phyloP scores from a whole-genome alignment of 805 yeast genomes.

The Blastobotrys attinorum region DNA sequence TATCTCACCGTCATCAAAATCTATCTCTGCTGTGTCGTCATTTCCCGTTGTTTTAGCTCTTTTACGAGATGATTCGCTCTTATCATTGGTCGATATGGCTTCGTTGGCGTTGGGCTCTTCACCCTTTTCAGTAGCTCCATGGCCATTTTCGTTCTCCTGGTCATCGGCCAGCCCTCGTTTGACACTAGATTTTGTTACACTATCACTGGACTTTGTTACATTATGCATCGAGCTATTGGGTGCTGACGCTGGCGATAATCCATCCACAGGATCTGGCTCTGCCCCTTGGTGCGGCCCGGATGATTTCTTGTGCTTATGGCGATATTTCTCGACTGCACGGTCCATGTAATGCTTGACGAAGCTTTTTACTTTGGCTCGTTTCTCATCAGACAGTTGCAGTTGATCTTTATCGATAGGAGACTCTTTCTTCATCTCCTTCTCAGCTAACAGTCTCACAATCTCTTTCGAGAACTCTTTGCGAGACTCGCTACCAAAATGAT shows the following conservation, averaged over 20 bases:
- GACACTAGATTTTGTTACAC: background rate
- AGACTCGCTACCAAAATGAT: too few relatives aligned
- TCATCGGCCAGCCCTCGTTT: background rate
- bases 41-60: background rate
- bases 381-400: constrained; percentile 47
- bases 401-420: background rate
- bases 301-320: too few relatives aligned
- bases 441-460: constrained; percentile 55
- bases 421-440: constrained; percentile 51
- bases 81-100: background rate
- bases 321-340: constrained; percentile 13
- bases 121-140: background rate
- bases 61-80: background rate
- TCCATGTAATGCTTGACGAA: constrained; percentile 38
- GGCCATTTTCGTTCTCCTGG: background rate
- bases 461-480: constrained; percentile 77
- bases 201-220: background rate
- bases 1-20: constrained; percentile 3
- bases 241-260: background rate
- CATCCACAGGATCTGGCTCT: too few relatives aligned
- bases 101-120: background rate
- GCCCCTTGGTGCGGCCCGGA: too few relatives aligned
- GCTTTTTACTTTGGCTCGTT: constrained; percentile 57
- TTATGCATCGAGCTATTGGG: background rate
- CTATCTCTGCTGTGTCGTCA: constrained; percentile 1